These are phyloP conservation scores for Apium graveolens DNA, from an alignment of 129 eudicot species.

Conservation along the genomic window DNA sequence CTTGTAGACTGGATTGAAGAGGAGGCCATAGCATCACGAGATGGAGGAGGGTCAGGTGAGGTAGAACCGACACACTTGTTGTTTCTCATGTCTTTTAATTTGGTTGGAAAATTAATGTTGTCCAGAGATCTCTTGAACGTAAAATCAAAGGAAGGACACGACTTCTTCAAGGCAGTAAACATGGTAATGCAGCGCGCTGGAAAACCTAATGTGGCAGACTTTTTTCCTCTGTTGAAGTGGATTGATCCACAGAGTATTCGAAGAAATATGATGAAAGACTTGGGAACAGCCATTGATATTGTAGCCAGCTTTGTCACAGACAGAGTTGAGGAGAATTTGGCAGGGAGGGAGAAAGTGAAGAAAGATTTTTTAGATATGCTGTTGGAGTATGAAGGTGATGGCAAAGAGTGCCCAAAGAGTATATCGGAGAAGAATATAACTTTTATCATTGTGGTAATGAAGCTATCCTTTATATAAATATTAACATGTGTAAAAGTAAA, in stretches of 20 bases:
- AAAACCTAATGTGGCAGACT: conserved; percentile 41
- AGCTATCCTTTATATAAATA: neutral
- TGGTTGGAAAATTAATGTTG: conserved; percentile 24
- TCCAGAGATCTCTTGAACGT: conserved; percentile 21
- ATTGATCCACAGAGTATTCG: conserved; percentile 8
- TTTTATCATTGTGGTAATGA: conserved; percentile 36
- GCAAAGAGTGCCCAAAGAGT: conserved; percentile 1
- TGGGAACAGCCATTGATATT: neutral
- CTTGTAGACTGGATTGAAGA: conserved; percentile 29
- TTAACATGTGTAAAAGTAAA: no score
- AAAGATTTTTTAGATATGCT: neutral
- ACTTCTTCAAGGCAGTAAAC: conserved; percentile 12
- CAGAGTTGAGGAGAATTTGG: neutral
- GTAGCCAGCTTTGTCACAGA: neutral
- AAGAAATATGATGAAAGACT: neutral
- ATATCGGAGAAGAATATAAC: conserved; percentile 35
- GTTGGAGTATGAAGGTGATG: conserved; percentile 1
- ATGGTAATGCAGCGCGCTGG: conserved; percentile 24
- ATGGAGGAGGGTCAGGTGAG: conserved; percentile 5
- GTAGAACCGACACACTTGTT: conserved; percentile 8
- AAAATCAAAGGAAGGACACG: conserved; percentile 4
- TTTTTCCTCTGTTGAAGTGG: conserved; percentile 37
- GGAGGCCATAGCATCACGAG: conserved; percentile 5
- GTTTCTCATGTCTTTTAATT: conserved; percentile 23
- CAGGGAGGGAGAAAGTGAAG: neutral